Evolutionary conservation across 441 rosid species (phyloP).

Genomic region (Euphorbia corollata): DNA sequence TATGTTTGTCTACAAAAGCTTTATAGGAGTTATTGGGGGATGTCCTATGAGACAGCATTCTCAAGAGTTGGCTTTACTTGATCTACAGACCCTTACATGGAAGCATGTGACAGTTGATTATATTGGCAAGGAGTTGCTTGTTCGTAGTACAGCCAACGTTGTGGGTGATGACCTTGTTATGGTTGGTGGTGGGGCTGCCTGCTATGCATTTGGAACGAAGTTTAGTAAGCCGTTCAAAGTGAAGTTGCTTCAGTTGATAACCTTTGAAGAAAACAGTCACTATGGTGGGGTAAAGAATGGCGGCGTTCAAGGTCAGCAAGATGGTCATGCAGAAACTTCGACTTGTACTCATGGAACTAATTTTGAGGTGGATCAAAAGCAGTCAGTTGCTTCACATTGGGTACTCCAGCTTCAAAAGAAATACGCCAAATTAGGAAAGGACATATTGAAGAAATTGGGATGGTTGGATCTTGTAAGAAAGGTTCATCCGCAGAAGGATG

Average conservation of each 20-base stretch:
- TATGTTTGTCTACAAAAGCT: conserved; percentile 61
- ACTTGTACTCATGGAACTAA: conserved; percentile 21
- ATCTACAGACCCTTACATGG: conserved; percentile 50
- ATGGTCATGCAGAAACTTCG: conserved; percentile 21
- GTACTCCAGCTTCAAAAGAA: conserved; percentile 54
- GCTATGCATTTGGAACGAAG: conserved; percentile 95
- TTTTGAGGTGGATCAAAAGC: conserved; percentile 24
- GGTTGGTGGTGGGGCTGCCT: conserved; percentile 95
- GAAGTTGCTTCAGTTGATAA: conserved; percentile 42
- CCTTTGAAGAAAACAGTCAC: conserved; percentile 28
- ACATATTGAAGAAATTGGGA: conserved; percentile 68
- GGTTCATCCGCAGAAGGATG: conserved; percentile 43
- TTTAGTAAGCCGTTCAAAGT: conserved; percentile 74
- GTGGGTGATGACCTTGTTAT: conserved; percentile 61
- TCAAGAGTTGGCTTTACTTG: conserved; percentile 69
- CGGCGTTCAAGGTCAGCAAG: conserved; percentile 23
- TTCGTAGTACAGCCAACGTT: conserved; percentile 64
- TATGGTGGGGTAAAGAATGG: conserved; percentile 24
- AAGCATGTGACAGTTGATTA: conserved; percentile 54
- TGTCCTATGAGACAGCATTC: conserved; percentile 73
- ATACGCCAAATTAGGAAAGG: conserved; percentile 72
- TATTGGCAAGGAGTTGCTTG: conserved; percentile 59
- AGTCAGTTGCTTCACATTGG: conserved; percentile 29
- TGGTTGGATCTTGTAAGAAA: conserved; percentile 88
- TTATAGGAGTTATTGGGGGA: conserved; percentile 77